These are phyloP conservation scores for Colletotrichum sp. DNA, from an alignment of 2,329 filamentous ascomycete species.

Conservation along the genomic window DNA sequence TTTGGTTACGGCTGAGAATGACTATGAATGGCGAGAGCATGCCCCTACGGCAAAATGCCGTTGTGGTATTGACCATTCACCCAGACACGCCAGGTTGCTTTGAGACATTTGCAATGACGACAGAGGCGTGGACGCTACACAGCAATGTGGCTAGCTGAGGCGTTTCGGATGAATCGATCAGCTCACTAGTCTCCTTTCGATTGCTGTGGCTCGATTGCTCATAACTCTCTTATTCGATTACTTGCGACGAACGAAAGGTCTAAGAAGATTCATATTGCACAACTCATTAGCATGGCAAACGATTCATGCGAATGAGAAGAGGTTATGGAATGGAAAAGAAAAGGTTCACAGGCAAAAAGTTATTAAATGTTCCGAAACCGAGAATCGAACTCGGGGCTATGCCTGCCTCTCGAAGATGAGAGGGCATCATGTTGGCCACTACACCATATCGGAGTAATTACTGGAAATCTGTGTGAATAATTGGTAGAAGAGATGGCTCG, in stretches of 20 bases:
- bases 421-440: not conserved
- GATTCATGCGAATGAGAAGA: not conserved
- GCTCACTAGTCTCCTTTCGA: not conserved
- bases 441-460: not conserved
- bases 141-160: not conserved
- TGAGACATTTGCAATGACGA: not conserved
- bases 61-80: not conserved
- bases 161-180: not conserved
- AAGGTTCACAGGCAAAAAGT: not conserved
- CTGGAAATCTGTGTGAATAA: accelerated
- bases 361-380: not conserved
- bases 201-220: not conserved
- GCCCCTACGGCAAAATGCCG: not conserved
- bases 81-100: not conserved
- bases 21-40: not conserved
- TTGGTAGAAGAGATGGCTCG: not conserved
- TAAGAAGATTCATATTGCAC: too few relatives aligned
- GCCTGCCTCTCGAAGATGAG: not conserved
- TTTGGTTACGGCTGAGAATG: not conserved
- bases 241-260: too few relatives aligned
- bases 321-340: not conserved
- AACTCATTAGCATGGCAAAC: not conserved
- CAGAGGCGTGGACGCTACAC: not conserved
- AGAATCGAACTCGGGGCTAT: conserved; percentile 1
- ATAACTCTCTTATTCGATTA: not conserved